Evolutionary conservation across 1,139 yeast species (phyloP).

Genomic region (Schwanniomyces etchellsii): DNA sequence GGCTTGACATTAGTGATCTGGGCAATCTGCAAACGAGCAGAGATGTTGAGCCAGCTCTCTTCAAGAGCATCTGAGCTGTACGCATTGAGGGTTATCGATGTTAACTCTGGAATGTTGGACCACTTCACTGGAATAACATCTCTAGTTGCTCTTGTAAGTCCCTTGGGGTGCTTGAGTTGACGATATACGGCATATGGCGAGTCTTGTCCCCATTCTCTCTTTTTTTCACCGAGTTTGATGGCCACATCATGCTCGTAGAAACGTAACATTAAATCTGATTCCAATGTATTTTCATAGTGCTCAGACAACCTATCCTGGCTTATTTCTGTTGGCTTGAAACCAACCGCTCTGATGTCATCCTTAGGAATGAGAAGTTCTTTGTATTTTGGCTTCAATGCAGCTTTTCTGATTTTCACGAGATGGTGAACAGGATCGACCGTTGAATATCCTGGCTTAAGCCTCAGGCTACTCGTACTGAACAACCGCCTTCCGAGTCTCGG

Average conservation of each 20-base stretch:
- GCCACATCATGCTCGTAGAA: slow-evolving; percentile 64
- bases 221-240: slow-evolving; percentile 58
- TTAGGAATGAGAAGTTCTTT: slow-evolving; percentile 61
- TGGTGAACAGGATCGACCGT: slow-evolving; percentile 91
- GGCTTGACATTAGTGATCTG: slow-evolving; percentile 93
- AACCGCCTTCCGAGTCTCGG: slow-evolving; percentile 29
- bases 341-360: slow-evolving; percentile 72
- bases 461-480: slow-evolving; percentile 37
- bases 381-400: slow-evolving; percentile 63
- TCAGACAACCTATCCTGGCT: slow-evolving; percentile 78
- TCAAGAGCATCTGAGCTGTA: slow-evolving; percentile 72
- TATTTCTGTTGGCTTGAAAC: slow-evolving; percentile 65
- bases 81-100: slow-evolving; percentile 64
- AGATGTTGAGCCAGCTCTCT: slow-evolving; percentile 67
- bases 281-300: slow-evolving; percentile 67
- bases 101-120: slow-evolving; percentile 67
- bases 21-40: slow-evolving; percentile 77
- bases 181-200: slow-evolving; percentile 90
- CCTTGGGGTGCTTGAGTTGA: slow-evolving; percentile 59
- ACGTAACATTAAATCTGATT: slow-evolving; percentile 72
- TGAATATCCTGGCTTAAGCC: slow-evolving; percentile 64
- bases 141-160: slow-evolving; percentile 63
- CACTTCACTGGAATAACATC: slow-evolving; percentile 62
- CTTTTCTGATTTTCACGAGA: slow-evolving; percentile 67
- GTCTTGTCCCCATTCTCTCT: slow-evolving; percentile 80